Percentiles rank a stretch among this genome's conserved stretches.
These are phyloP conservation scores for Tricholoma flavovirens DNA, from an alignment of 768 basidiomycete genomes.

Conservation along the genomic window DNA sequence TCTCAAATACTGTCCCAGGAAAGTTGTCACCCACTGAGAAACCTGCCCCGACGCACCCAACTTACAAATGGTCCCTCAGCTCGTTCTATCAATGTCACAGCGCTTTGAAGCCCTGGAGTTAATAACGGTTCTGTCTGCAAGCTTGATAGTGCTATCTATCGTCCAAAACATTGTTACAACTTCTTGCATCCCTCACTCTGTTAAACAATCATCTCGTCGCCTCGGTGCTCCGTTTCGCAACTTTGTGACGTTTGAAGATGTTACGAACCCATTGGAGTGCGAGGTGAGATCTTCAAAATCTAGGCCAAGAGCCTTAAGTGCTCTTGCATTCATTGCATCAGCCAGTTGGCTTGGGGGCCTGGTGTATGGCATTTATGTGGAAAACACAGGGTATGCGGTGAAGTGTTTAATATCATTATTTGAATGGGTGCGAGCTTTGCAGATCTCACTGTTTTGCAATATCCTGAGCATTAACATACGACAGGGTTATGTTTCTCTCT, in stretches of 20 bases:
- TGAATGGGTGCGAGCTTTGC: slow-evolving; percentile 43
- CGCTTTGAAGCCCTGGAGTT: neutral
- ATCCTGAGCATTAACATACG: neutral
- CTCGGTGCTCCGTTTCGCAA: slow-evolving; percentile 41
- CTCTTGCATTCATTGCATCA: slow-evolving; percentile 33
- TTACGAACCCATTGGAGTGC: slow-evolving; percentile 34
- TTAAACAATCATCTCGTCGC: slow-evolving; percentile 15
- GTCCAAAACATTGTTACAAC: slow-evolving; percentile 23
- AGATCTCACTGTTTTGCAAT: neutral
- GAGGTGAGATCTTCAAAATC: slow-evolving; percentile 19
- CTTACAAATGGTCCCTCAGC: neutral
- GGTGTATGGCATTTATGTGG: slow-evolving; percentile 26
- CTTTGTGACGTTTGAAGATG: slow-evolving; percentile 47
- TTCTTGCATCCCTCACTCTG: slow-evolving; percentile 22
- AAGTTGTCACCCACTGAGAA: no score
- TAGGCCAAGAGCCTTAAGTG: slow-evolving; percentile 29
- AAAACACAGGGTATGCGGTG: slow-evolving; percentile 15
- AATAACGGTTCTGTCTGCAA: slow-evolving; percentile 18
- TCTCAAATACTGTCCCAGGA: no score
- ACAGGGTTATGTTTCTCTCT: slow-evolving; percentile 41
- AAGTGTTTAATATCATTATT: slow-evolving; percentile 30
- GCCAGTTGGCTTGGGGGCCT: slow-evolving; percentile 39
- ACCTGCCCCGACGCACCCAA: neutral
- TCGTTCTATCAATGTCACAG: neutral
- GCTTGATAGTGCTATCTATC: slow-evolving; percentile 25